Percentiles rank a stretch among this genome's conserved stretches.
Evolutionary conservation across 352 stramenopile species (phyloP).

Genomic region (Globisporangium lucens): DNA sequence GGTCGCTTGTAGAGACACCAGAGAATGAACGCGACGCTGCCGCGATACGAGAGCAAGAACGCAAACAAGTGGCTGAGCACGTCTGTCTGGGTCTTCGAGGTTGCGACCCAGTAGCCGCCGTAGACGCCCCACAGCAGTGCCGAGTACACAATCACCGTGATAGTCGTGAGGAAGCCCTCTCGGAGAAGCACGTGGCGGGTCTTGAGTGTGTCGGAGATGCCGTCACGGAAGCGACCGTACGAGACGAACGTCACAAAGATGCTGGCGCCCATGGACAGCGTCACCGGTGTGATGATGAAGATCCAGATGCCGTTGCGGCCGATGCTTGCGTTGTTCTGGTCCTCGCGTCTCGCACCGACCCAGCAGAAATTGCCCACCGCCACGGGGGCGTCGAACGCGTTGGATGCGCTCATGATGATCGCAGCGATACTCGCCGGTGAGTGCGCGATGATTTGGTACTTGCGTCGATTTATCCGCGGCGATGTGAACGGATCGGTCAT

Average conservation of each 20-base stretch:
- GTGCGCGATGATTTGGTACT: slow-evolving; percentile 60
- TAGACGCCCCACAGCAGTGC: slow-evolving; percentile 67
- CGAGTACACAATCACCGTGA: slow-evolving; percentile 68
- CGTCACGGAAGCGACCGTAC: slow-evolving; percentile 53
- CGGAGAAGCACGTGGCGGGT: slow-evolving; percentile 54
- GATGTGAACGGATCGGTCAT: slow-evolving; percentile 85
- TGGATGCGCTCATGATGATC: slow-evolving; percentile 47
- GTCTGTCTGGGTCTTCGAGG: slow-evolving; percentile 22
- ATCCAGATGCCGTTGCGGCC: slow-evolving; percentile 50
- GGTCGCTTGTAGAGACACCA: slow-evolving; percentile 69
- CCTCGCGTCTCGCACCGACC: slow-evolving; percentile 48
- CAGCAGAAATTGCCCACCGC: slow-evolving; percentile 73
- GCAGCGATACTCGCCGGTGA: slow-evolving; percentile 31
- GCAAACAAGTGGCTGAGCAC: slow-evolving; percentile 55
- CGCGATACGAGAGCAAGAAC: slow-evolving; percentile 68
- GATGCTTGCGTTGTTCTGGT: slow-evolving; percentile 31
- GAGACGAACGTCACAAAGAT: slow-evolving; percentile 69
- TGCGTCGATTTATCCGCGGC: slow-evolving; percentile 57
- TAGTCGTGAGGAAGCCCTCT: slow-evolving; percentile 67
- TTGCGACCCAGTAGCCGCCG: slow-evolving; percentile 56
- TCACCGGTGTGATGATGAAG: slow-evolving; percentile 59
- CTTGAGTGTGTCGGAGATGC: slow-evolving; percentile 55
- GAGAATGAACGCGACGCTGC: slow-evolving; percentile 66
- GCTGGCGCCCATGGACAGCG: slow-evolving; percentile 51
- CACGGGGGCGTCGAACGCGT: slow-evolving; percentile 53